Evolutionary conservation across 768 basidiomycete species (phyloP), one percentile per base, ranked within the genome.

Genomic region (Collybia mongolica): DNA sequence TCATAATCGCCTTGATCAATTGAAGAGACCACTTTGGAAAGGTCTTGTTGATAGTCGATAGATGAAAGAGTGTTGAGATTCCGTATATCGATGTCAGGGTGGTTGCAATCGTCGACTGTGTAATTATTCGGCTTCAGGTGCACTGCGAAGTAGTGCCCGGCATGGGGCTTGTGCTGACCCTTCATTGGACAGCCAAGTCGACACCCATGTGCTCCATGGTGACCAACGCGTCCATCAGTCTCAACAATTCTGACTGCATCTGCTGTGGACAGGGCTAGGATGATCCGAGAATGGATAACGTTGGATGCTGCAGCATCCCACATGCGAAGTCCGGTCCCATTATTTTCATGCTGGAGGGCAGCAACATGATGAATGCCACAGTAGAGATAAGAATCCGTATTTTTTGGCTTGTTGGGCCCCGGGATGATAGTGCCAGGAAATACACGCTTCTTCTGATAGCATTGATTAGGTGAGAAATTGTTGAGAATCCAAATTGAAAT

Each of bases 401-500:
- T n/a, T 22, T 55, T 48, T 1, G 52, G 54, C 20, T 49, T 48
- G 20, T 53, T 48, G 14, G 24, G 69, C 5, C 70, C 70, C 39
- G 46, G 15, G 14, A 51, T 37, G 39, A 50, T 49, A 4, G 43
- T 18, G 24, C 42, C 48, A 26, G 48, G 43, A 36, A 50, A 43
- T 4, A 56, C 51, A 11, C 46, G 39, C 7, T 11, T 20, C 20
- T 51, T 54, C 46, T 53, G 53, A 41, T 54, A 53, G 1, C 46
- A 19, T 1, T 44, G 5, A 15, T 55, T 44, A 2, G 61, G 60
- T 15, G 46, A 22, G 29, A 57, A 58, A 39, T 70, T 53, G 8
- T 60, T 39, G 15, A 70, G 42, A 6, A 67, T 46, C 61, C 65
- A 71, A n/a, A 69, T 63, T 35, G 42, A 53, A 0, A 70, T 66